Evolutionary conservation across 1,139 yeast species (phyloP).

Genomic region (Scheffersomyces titani): DNA sequence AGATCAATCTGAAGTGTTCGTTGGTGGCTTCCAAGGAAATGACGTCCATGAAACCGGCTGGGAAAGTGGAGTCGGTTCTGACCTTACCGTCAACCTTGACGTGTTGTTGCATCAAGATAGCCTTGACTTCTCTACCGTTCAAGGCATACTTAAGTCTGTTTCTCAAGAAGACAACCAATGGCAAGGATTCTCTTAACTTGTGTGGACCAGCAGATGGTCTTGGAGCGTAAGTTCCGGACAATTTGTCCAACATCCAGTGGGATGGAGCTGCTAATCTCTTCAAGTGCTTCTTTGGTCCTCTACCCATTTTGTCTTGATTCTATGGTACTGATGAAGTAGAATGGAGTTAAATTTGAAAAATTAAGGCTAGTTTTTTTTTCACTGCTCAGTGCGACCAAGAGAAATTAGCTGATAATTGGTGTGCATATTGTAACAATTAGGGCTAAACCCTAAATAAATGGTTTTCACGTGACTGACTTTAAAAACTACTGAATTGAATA

Average conservation of each 20-base stretch:
- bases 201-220: conserved; percentile 99
- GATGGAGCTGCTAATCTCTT: conserved; percentile 99
- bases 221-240: conserved; percentile 99
- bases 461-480: background rate
- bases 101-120: conserved; percentile 98
- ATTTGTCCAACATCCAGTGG: conserved; percentile 99
- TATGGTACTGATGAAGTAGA: background rate
- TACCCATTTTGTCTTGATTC: conserved; percentile 19
- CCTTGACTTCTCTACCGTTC: conserved; percentile 99
- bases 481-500: no score
- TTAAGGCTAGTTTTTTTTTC: background rate
- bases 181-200: conserved; percentile 98
- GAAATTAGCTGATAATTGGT: background rate
- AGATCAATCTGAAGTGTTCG: conserved; percentile 98
- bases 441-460: background rate
- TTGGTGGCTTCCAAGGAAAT: conserved; percentile 96
- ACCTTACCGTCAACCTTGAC: conserved; percentile 99
- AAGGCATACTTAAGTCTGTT: conserved; percentile 99
- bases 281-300: conserved; percentile 71
- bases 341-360: background rate
- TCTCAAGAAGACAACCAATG: conserved; percentile 96
- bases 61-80: conserved; percentile 98
- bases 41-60: conserved; percentile 99
- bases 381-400: background rate
- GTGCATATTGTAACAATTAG: background rate